Conservation (phyloP, 768 basidiomycete species). For the Tricholoma saponaceum region DNA sequence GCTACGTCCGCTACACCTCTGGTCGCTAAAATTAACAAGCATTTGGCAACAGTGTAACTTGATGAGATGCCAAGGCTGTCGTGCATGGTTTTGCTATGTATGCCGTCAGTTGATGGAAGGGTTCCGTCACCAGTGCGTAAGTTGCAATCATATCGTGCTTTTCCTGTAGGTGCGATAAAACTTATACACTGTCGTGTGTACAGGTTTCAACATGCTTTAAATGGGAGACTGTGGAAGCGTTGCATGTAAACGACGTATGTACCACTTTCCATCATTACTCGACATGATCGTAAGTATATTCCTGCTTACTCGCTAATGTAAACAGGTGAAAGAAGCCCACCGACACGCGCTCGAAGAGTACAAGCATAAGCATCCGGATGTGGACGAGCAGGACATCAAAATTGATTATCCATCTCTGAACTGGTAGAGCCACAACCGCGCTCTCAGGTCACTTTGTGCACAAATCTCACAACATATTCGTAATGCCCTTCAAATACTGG, state of each 20-base stretch:
- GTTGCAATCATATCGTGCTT: not conserved
- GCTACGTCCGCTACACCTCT: slow-evolving; percentile 4
- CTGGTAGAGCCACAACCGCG: no score
- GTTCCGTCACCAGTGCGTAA: no score
- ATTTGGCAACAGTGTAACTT: slow-evolving; percentile 76
- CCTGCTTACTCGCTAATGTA: not conserved
- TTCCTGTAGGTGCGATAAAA: not conserved
- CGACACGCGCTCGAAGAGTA: slow-evolving; percentile 63
- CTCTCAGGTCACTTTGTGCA: no score
- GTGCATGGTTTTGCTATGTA: slow-evolving; percentile 76
- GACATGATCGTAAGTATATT: not conserved
- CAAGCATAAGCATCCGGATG: slow-evolving; percentile 57
- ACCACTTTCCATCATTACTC: not conserved
- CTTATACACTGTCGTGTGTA: no score
- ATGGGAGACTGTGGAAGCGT: not conserved
- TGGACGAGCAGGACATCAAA: slow-evolving; percentile 13
- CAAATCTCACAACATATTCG: no score
- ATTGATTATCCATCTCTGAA: no score
- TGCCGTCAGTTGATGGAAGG: slow-evolving; percentile 71
- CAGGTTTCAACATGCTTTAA: no score
- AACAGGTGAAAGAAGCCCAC: slow-evolving; percentile 65
- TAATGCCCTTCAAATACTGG: no score
- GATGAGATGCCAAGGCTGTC: slow-evolving; percentile 77
- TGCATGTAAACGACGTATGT: not conserved
- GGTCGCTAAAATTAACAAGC: not conserved